A percentile compares a stretch with the other conserved stretches of the same genome.
Conservation (phyloP, 1,139 yeast genomes). For the Diutina pseudorugosa region DNA sequence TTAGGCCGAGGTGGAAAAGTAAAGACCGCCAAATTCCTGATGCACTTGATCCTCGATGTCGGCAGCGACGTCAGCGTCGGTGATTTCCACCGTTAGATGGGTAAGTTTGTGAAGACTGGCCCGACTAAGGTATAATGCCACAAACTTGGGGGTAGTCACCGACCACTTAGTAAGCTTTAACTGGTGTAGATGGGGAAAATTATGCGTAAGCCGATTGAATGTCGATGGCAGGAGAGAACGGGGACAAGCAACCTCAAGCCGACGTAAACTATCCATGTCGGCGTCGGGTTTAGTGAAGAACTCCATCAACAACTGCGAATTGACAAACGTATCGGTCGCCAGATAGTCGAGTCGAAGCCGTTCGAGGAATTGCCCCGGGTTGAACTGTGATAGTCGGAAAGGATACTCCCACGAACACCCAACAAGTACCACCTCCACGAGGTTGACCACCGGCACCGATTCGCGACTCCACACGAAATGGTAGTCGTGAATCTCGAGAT, state of each 20-base stretch:
- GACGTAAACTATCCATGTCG: neutral
- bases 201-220: neutral
- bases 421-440: neutral
- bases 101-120: neutral
- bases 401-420: slow-evolving; percentile 4
- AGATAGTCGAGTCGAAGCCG: neutral
- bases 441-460: neutral
- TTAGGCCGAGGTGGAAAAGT: neutral
- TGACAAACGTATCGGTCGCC: neutral
- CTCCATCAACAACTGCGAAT: neutral
- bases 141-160: neutral
- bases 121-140: neutral
- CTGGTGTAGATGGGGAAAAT: neutral
- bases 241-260: neutral
- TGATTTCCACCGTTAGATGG: neutral
- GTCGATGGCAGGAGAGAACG: neutral
- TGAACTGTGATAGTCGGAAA: neutral
- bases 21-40: neutral
- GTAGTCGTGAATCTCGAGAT: neutral
- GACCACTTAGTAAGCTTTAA: neutral
- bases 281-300: neutral
- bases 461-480: neutral
- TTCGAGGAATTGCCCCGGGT: neutral
- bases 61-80: neutral
- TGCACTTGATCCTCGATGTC: neutral